These are phyloP conservation scores for Thalassiosira oceanica DNA, from an alignment of 352 stramenopile genomes.

Conservation along the genomic window DNA sequence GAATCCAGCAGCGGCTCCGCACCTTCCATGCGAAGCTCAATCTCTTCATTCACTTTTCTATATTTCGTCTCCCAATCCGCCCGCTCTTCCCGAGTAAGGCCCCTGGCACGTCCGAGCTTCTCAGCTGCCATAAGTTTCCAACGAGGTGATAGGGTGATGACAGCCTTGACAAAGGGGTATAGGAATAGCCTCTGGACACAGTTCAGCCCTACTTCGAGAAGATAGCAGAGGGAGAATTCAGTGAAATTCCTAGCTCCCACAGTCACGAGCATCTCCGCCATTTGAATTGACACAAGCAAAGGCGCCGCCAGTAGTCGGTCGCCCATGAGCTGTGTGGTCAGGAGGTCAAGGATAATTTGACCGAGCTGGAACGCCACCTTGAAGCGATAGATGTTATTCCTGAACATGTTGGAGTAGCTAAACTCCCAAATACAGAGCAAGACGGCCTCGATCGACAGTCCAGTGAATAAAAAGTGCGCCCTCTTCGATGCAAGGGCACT, in stretches of 20 bases:
- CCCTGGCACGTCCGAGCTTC: constrained; percentile 76
- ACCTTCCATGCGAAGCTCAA: constrained; percentile 89
- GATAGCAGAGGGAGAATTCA: constrained; percentile 92
- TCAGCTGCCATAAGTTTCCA: constrained; percentile 85
- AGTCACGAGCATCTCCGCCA: constrained; percentile 90
- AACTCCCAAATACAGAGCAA: constrained; percentile 95
- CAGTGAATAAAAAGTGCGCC: constrained; percentile 87
- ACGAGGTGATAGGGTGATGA: constrained; percentile 86
- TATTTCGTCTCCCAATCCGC: constrained; percentile 89
- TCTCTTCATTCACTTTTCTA: constrained; percentile 91
- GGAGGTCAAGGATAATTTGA: constrained; percentile 44
- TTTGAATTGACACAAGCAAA: constrained; percentile 87
- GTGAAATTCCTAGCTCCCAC: constrained; percentile 94
- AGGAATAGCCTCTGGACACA: constrained; percentile 94
- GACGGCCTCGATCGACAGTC: constrained; percentile 83
- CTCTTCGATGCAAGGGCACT: constrained; percentile 86
- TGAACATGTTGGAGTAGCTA: constrained; percentile 91
- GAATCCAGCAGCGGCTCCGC: constrained; percentile 92
- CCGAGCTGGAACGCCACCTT: constrained; percentile 47
- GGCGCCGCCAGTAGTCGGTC: constrained; percentile 90
- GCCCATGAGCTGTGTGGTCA: constrained; percentile 75
- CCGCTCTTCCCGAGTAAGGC: constrained; percentile 89
- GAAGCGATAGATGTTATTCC: constrained; percentile 85
- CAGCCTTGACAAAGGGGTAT: constrained; percentile 84
- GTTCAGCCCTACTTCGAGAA: constrained; percentile 89